Conservation (phyloP, 768 basidiomycete species). For the Postia placenta region DNA sequence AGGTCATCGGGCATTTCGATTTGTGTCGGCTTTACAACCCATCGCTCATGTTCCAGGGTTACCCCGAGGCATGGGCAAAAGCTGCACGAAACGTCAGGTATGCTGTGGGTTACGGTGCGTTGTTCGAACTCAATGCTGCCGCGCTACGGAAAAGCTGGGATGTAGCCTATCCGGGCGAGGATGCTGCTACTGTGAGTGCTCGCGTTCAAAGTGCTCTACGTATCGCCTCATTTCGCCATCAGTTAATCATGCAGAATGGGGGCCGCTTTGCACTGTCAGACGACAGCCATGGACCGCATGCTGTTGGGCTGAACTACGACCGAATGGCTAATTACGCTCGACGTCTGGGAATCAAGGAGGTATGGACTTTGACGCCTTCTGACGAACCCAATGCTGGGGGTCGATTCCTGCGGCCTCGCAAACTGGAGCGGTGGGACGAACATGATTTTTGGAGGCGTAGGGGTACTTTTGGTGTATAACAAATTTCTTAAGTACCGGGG, state of each 20-base stretch:
- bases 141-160: slow-evolving; percentile 91
- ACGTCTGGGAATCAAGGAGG: slow-evolving; percentile 49
- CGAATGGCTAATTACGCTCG: slow-evolving; percentile 60
- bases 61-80: slow-evolving; percentile 54
- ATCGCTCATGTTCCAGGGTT: slow-evolving; percentile 43
- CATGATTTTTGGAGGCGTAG: slow-evolving; percentile 51
- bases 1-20: slow-evolving; percentile 91
- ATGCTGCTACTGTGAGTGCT: slow-evolving; percentile 62
- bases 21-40: slow-evolving; percentile 86
- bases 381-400: slow-evolving; percentile 39
- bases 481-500: neutral
- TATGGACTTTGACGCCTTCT: slow-evolving; percentile 55
- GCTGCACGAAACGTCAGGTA: slow-evolving; percentile 69
- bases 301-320: slow-evolving; percentile 83
- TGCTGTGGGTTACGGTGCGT: slow-evolving; percentile 75
- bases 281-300: slow-evolving; percentile 89
- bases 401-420: slow-evolving; percentile 37
- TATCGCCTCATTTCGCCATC: slow-evolving; percentile 1
- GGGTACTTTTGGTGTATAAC: neutral
- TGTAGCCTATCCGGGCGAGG: slow-evolving; percentile 75
- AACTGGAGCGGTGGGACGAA: slow-evolving; percentile 48
- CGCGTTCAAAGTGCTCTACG: neutral
- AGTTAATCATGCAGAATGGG: slow-evolving; percentile 65
- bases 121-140: slow-evolving; percentile 92
- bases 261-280: slow-evolving; percentile 88